Percentiles rank a stretch among this genome's conserved stretches.
Evolutionary conservation across 306 rosid species (phyloP).

Genomic region (Fagus sylvatica): DNA sequence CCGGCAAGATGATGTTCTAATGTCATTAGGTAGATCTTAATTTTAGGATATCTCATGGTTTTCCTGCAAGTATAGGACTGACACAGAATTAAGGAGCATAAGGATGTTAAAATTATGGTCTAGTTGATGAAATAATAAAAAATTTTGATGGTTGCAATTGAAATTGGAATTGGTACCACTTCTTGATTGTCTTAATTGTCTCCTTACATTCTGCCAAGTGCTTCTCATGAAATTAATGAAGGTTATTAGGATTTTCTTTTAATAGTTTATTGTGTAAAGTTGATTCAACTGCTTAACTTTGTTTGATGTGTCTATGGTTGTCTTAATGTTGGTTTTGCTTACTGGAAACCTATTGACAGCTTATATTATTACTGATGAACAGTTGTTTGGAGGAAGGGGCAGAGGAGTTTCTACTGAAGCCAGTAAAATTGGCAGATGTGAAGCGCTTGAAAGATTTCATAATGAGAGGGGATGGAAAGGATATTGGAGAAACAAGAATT

Average conservation of each 20-base stretch:
- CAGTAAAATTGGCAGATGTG: conserved; percentile 84
- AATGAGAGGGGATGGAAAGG: conserved; percentile 58
- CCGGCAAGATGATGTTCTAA: neutral
- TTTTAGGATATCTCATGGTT: neutral
- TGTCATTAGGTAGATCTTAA: neutral
- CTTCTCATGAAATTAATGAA: neutral
- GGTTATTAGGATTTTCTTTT: neutral
- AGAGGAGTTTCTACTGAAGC: conserved; percentile 83
- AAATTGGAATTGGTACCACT: neutral
- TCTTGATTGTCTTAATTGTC: neutral
- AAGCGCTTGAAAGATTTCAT: conserved; percentile 68
- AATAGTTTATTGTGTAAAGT: neutral
- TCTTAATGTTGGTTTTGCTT: neutral
- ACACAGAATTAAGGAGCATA: neutral
- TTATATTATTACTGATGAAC: conserved; percentile 5
- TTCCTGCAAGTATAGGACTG: neutral
- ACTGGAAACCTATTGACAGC: conserved; percentile 4
- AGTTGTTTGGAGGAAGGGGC: conserved; percentile 99
- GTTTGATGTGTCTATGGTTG: neutral
- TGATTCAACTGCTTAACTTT: neutral
- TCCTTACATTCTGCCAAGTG: neutral
- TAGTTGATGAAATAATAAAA: neutral
- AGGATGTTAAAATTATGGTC: neutral
- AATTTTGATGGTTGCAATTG: neutral
- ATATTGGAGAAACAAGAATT: conserved; percentile 32